Conservation (phyloP, 805 yeast species). For the Pichia thaimueangensis region DNA sequence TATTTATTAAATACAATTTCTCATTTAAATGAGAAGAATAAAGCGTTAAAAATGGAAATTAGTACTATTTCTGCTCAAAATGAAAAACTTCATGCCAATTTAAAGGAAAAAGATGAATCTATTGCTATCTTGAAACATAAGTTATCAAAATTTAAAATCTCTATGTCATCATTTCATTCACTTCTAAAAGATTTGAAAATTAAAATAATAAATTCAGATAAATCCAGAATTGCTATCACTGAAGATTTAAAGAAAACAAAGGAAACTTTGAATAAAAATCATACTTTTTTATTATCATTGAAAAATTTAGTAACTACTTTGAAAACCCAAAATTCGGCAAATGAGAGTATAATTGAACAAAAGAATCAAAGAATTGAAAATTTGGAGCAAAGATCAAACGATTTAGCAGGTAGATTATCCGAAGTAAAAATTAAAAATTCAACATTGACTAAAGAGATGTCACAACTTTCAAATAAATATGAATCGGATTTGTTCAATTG, state of each 20-base stretch:
- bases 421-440: constrained; percentile 38
- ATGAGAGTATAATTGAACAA: constrained; percentile 9
- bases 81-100: constrained; percentile 6
- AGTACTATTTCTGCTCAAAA: constrained; percentile 8
- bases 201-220: constrained; percentile 3
- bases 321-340: constrained; percentile 12
- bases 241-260: constrained; percentile 13
- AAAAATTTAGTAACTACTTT: constrained; percentile 15
- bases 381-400: constrained; percentile 34
- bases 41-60: constrained; percentile 9
- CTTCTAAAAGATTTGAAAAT: constrained; percentile 9
- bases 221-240: constrained; percentile 2
- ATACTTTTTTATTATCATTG: constrained; percentile 10
- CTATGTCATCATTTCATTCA: constrained; percentile 1
- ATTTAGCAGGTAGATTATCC: constrained; percentile 39
- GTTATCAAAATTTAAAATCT: constrained; percentile 5
- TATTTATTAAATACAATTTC: constrained; percentile 18
- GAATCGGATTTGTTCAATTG: constrained; percentile 12
- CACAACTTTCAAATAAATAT: constrained; percentile 8
- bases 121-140: constrained; percentile 12
- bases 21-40: constrained; percentile 12
- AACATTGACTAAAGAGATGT: constrained; percentile 23
- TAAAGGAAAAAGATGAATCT: constrained; percentile 4
- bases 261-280: constrained; percentile 3
- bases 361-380: constrained; percentile 25